These are phyloP conservation scores for Fusarium falciforme DNA, from an alignment of 2,329 filamentous ascomycete genomes.

Conservation along the genomic window DNA sequence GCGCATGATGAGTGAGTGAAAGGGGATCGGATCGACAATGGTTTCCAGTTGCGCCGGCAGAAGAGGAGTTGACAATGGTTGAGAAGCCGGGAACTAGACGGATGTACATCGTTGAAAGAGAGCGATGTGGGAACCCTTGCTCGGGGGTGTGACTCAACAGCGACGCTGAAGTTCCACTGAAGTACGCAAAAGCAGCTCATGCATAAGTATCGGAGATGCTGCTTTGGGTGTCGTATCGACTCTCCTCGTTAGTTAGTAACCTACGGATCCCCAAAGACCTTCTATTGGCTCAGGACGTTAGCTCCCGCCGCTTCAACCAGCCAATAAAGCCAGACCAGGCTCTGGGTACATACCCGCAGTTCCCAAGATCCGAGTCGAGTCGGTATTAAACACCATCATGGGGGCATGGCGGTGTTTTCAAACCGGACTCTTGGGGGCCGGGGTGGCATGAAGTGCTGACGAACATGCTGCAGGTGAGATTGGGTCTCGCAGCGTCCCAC, in stretches of 20 bases:
- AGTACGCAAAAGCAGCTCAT: not conserved
- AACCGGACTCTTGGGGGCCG: not conserved
- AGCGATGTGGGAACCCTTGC: not conserved
- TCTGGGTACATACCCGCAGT: not conserved
- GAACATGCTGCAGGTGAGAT: not conserved
- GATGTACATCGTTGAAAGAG: not conserved
- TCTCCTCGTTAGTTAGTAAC: not conserved
- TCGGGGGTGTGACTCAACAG: not conserved
- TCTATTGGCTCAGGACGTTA: not conserved
- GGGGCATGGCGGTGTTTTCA: too few species aligned
- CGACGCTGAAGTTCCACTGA: not conserved
- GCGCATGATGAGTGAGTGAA: not conserved
- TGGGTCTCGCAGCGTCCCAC: not conserved
- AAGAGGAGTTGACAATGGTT: not conserved
- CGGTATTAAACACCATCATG: not conserved
- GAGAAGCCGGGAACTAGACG: conserved; percentile 1
- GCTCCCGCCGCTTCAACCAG: not conserved
- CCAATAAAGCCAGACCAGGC: not conserved
- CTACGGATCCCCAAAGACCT: not conserved
- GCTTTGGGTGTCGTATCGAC: not conserved
- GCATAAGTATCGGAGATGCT: not conserved
- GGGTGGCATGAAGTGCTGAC: not conserved
- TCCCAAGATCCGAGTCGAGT: not conserved
- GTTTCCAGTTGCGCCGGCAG: not conserved
- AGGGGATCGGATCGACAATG: not conserved